Evolutionary conservation across 2,329 filamentous ascomycete species (phyloP), one percentile per base, ranked within the genome.

Genomic region (Lasiodiplodia citricola): DNA sequence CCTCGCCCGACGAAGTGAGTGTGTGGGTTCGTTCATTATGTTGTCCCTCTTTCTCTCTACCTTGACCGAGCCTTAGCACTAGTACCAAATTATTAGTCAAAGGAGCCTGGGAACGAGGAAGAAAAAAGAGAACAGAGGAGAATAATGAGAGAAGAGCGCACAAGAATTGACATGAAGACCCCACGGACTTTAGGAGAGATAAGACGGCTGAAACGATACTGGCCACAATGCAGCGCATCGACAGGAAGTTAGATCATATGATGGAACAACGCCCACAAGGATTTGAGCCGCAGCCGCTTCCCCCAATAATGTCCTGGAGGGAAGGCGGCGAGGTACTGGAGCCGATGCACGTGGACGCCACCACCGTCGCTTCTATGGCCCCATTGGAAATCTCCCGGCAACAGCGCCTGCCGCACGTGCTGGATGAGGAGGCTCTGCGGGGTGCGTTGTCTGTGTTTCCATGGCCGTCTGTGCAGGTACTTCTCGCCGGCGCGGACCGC

Each of bases 1-100:
- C 86, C 87, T 31, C 84, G 85, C 72, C 87, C 87, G 44, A 90
- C 88, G 66, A 90, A 90, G 87, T 89, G 83, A 80, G 86, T 16
- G 11, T 14, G 18, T 2, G 25, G 25, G 25, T 18, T 6, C 18
- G 41, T 47, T 4, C 2, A 11, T 21, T 21, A 13, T 14, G 4
- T 13, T 1, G 3, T 10, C 31, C 8, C 31, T 10, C 31, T 35
- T 35, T 35, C 31, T 35, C 31, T 35, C 31, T 35, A 21, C 23
- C 13, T 11, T 21, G 18, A 50, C 21, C 41, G 18, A 41, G 8
- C n/a, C 5, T 50, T 8, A 35, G 31, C 31, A 35, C 31, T 35
- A 2, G 28, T 28, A 28, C 21, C 25, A 8, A 11, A 14, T 28
- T 11, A 21, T 23, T 25, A n/a, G 5, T 21, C 44, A 47, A 6